phyloP scores from a whole-genome alignment of 192 early-diverging fungal genomes.

The Backusella parvicylindrica region DNA sequence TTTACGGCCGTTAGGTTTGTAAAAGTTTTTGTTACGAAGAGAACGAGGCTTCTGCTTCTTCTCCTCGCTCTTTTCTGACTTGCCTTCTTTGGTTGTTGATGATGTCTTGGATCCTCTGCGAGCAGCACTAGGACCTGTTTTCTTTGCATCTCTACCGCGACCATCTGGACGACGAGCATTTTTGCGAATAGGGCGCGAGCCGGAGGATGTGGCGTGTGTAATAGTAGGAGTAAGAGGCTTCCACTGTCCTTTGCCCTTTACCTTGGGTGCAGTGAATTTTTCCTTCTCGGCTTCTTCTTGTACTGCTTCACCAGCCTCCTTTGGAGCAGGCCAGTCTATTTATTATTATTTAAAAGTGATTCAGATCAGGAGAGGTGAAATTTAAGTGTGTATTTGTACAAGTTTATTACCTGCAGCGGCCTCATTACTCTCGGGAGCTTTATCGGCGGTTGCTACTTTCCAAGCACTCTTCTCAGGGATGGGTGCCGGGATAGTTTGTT shows the following conservation, averaged over 20 bases:
- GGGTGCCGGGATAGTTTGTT: slow-evolving; percentile 8
- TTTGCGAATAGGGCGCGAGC: slow-evolving; percentile 19
- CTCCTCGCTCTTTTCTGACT: background rate
- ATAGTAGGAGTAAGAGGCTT: slow-evolving; percentile 46
- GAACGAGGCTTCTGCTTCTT: background rate
- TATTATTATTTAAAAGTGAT: background rate
- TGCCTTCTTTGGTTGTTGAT: background rate
- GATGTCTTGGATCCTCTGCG: slow-evolving; percentile 14
- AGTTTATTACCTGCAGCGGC: background rate
- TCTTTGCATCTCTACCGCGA: slow-evolving; percentile 7
- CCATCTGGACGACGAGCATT: slow-evolving; percentile 7
- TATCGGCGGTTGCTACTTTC: slow-evolving; percentile 7
- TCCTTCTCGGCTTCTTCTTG: slow-evolving; percentile 23
- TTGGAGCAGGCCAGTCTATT: slow-evolving; percentile 28
- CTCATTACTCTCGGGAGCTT: background rate
- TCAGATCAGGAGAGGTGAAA: background rate
- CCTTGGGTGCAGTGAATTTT: slow-evolving; percentile 4
- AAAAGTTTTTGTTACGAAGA: background rate
- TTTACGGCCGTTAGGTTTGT: background rate
- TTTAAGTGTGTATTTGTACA: background rate
- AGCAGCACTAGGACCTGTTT: slow-evolving; percentile 18
- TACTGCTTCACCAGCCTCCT: slow-evolving; percentile 12
- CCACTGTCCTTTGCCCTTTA: slow-evolving; percentile 46
- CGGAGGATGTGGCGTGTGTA: slow-evolving; percentile 39
- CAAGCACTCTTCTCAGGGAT: slow-evolving; percentile 18